Evolutionary conservation across 2,329 filamentous ascomycete species (phyloP).

Genomic region (Penicillium nordicum): DNA sequence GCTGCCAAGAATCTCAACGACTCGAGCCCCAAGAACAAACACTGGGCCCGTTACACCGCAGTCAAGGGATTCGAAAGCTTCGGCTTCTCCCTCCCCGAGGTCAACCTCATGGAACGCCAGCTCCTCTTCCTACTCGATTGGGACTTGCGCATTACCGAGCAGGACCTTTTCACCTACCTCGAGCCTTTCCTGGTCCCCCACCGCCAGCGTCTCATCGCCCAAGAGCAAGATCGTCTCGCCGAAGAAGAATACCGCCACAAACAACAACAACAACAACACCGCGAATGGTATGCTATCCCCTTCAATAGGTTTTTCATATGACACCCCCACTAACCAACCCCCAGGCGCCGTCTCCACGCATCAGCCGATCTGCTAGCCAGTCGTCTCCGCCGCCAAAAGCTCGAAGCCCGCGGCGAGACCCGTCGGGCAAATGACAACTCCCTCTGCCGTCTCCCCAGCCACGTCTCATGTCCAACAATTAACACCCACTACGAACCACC

Average conservation of each 20-base stretch:
- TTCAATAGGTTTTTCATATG: neutral
- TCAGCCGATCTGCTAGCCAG: slow-evolving; percentile 36
- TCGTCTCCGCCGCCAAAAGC: slow-evolving; percentile 38
- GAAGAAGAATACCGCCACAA: slow-evolving; percentile 36
- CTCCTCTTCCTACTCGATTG: slow-evolving; percentile 91
- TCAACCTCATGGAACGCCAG: slow-evolving; percentile 99
- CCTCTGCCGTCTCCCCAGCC: slow-evolving; percentile 28
- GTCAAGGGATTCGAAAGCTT: slow-evolving; percentile 72
- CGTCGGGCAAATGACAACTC: slow-evolving; percentile 21
- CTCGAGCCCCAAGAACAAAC: slow-evolving; percentile 99
- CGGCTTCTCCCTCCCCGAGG: slow-evolving; percentile 89
- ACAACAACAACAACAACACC: slow-evolving; percentile 29
- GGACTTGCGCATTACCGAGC: slow-evolving; percentile 80
- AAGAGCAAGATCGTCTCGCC: slow-evolving; percentile 50
- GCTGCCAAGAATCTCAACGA: slow-evolving; percentile 98
- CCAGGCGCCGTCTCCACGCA: slow-evolving; percentile 32
- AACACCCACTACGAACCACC: slow-evolving; percentile 31
- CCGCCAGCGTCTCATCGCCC: slow-evolving; percentile 56
- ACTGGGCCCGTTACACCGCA: slow-evolving; percentile 92
- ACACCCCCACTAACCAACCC: neutral
- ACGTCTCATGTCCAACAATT: slow-evolving; percentile 29
- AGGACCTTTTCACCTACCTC: slow-evolving; percentile 82
- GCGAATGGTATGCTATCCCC: slow-evolving; percentile 31
- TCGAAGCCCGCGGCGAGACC: slow-evolving; percentile 29
- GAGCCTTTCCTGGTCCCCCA: slow-evolving; percentile 87